These are phyloP conservation scores for Ophiostoma novo-ulmi DNA, from an alignment of 2,329 filamentous ascomycete species.

Conservation along the genomic window DNA sequence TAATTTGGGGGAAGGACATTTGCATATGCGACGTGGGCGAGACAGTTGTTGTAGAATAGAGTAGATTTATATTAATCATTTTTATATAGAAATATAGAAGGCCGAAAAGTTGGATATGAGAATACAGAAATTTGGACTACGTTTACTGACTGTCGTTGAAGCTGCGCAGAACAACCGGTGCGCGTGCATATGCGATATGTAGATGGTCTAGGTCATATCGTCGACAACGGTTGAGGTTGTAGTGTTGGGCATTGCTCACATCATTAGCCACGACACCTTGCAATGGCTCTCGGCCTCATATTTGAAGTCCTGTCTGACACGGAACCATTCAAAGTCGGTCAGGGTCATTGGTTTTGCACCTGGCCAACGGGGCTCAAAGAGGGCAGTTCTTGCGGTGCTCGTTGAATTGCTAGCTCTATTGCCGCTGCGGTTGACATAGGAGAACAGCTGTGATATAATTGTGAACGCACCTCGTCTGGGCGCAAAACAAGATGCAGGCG, in stretches of 20 bases:
- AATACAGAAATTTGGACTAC: neutral
- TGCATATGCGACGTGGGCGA: neutral
- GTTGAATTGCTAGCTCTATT: neutral
- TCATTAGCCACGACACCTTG: neutral
- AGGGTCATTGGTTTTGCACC: neutral
- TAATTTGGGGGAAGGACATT: neutral
- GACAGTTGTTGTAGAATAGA: conserved; percentile 1
- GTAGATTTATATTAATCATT: neutral
- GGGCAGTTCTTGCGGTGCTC: neutral
- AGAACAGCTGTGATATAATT: neutral
- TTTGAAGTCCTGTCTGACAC: neutral
- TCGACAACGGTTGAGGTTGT: neutral
- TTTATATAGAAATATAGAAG: too few species aligned
- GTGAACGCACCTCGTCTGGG: neutral
- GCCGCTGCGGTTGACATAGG: neutral
- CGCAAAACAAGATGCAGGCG: neutral
- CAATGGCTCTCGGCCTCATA: neutral
- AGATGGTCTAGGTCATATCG: neutral
- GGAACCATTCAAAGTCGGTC: neutral
- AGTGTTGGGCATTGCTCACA: neutral
- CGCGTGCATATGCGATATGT: neutral
- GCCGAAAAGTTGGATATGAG: too few species aligned
- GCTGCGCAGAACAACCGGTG: neutral
- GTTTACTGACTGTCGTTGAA: neutral
- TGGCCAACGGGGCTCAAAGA: neutral